A percentile compares a stretch with the other conserved stretches of the same genome.
phyloP scores from a whole-genome alignment of 2,329 filamentous ascomycete species.

The Talaromyces sp. region DNA sequence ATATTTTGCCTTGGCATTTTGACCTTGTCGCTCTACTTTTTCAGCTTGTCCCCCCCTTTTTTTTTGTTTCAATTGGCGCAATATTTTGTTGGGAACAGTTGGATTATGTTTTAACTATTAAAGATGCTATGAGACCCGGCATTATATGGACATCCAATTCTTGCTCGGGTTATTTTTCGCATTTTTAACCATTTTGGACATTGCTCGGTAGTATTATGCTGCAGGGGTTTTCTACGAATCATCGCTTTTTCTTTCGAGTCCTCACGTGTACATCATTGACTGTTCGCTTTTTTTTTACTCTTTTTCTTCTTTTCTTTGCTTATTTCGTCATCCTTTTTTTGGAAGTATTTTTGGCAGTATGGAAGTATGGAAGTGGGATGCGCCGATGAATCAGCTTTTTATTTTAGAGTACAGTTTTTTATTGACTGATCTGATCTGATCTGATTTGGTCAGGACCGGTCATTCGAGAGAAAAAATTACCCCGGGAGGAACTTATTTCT shows the following conservation, averaged over 20 bases:
- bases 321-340: background rate
- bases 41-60: conserved; percentile 13
- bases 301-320: background rate
- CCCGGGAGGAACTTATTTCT: background rate
- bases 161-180: background rate
- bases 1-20: conserved; percentile 10
- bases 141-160: background rate
- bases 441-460: too few relatives aligned
- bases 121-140: background rate
- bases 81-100: background rate
- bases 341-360: background rate
- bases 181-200: background rate
- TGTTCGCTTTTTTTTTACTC: background rate
- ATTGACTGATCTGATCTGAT: conserved; percentile 1
- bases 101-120: background rate
- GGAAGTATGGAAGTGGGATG: background rate
- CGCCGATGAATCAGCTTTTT: background rate
- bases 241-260: conserved; percentile 8
- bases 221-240: background rate
- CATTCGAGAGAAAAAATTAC: background rate
- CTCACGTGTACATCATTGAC: conserved; percentile 4
- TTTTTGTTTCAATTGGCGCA: background rate
- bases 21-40: conserved; percentile 17
- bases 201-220: background rate
- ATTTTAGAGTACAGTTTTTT: background rate